Base-by-base conservation (phyloP, 345 rosid species). In the Carallia pectinifolia region DNA sequence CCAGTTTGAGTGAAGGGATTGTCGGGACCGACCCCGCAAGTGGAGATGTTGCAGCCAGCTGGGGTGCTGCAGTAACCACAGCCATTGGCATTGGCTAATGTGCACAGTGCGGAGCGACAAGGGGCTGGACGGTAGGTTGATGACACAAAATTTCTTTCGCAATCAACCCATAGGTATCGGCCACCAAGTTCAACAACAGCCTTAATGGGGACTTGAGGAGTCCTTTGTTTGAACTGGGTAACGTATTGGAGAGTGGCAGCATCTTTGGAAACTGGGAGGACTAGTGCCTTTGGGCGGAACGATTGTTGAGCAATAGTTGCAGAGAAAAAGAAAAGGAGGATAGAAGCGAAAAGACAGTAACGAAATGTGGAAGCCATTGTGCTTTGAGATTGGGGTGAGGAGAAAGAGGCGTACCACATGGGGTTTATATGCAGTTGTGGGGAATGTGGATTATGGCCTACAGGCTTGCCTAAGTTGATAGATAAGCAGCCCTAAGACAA, bases 21-120 rank as follows among this genome's bases (percentile, higher is more conserved):
- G 6, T 76, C 85, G 0, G 87, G 89, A 1, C 6, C 0, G n/a
- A 81, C 61, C 19, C 79, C 78, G 23, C 97, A 89, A 1, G 93
- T 86, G 78, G 87, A 81, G 71, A 86, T 85, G 80, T 83, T 85
- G 81, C 96, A 92, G 1, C 96, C 95, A 0, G 98, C 92, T 58
- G 79, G 69, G 0, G 86, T 82, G 7, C 72, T 59, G 77, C 94
- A 90, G 6, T 59, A 47, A 13, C 92, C 87, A 9, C 86, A 84
- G 48, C 13, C 69, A 8, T 37, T 2, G 60, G 93, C 73, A 9
- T 65, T 69, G 33, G 91, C 90, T 9, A 77, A 69, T 0, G 83
- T 75, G 81, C 98, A 92, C 4, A 72, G 72, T n/a, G 95, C 88
- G 0, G 95, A 90, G 48, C 75, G 34, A 37, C 95, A 90, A 5